Base-by-base conservation (phyloP, 208 protist genomes). In the Herpetomonas tarakana region DNA sequence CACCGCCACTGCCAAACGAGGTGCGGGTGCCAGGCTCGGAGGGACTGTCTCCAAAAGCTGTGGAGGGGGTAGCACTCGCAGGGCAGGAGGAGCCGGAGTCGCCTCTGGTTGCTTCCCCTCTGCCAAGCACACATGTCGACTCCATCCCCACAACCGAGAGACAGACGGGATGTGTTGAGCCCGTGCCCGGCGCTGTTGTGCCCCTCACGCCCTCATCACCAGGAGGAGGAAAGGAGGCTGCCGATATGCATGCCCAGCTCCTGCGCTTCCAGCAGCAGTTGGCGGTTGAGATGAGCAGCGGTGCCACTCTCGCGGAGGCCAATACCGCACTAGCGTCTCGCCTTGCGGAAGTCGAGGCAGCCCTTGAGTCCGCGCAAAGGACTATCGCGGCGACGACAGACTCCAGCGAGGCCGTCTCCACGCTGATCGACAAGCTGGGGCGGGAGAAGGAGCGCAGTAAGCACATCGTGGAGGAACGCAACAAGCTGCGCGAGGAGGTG, bases 221-320 rank as follows among this genome's bases (percentile, higher is more conserved):
- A n/a, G n/a, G n/a, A n/a, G n/a, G n/a, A n/a, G n/a, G n/a, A n/a
- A n/a, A n/a, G n/a, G 55, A 64, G 21, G 46, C 29, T 18, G 44
- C 28, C 2, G 58, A 71, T 31, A 45, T 58, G 3, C 54, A 68
- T 26, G 60, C 57, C 0, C 80, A 88, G 54, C 63, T 90, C 19
- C 68, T 91, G 14, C 81, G 78, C 22, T 86, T 89, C 39, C 83
- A 93, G 54, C 71, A 68, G 30, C 69, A 81, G 51, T 59, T 90
- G 7, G 79, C 80, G 2, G 80, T 84, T 44, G 82, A 90, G 66
- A 87, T 90, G 82, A 71, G 81, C 41, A 56, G 41, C 9, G 67
- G 61, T 6, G 35, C 59, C 9, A 28, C n/a, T 24, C 55, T 92
- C 19, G 58, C 68, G 24, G 38, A 63, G 3, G 65, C 78, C 29